phyloP scores from a whole-genome alignment of 768 basidiomycete species.

The Trametes villosa region DNA sequence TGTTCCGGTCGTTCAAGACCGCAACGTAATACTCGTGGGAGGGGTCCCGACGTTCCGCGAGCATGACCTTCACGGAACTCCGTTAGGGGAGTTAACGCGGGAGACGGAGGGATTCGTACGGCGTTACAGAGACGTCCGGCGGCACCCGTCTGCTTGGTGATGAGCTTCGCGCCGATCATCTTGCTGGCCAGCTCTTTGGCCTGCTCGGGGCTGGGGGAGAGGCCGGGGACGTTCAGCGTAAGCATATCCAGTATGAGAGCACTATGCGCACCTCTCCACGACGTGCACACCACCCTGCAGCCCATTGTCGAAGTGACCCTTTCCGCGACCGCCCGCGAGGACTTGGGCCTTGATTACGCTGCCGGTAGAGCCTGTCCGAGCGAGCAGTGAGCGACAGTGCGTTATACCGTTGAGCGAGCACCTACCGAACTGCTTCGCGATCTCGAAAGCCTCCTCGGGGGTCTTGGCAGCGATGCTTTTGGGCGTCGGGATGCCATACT shows the following conservation, averaged over 20 bases:
- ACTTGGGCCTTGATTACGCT: slow-evolving; percentile 99
- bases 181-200: slow-evolving; percentile 85
- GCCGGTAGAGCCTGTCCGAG: slow-evolving; percentile 70
- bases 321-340: slow-evolving; percentile 96
- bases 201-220: slow-evolving; percentile 86
- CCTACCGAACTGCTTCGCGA: slow-evolving; percentile 88
- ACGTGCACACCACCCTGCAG: slow-evolving; percentile 98
- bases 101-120: slow-evolving; percentile 49
- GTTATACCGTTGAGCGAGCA: slow-evolving; percentile 5
- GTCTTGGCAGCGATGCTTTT: slow-evolving; percentile 87
- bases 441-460: slow-evolving; percentile 86
- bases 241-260: not conserved
- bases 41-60: slow-evolving; percentile 92
- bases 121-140: slow-evolving; percentile 94
- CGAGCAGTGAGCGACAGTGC: not conserved
- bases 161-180: slow-evolving; percentile 95
- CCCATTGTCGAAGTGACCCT: slow-evolving; percentile 95
- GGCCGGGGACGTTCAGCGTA: not conserved
- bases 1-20: slow-evolving; percentile 90
- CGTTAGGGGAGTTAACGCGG: slow-evolving; percentile 5
- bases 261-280: slow-evolving; percentile 69
- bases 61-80: slow-evolving; percentile 77
- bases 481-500: slow-evolving; percentile 97
- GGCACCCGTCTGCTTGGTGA: slow-evolving; percentile 98
- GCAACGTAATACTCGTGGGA: slow-evolving; percentile 98